Base-by-base conservation (phyloP, 1,284 basidiomycete species). In the Mycena citricolor region DNA sequence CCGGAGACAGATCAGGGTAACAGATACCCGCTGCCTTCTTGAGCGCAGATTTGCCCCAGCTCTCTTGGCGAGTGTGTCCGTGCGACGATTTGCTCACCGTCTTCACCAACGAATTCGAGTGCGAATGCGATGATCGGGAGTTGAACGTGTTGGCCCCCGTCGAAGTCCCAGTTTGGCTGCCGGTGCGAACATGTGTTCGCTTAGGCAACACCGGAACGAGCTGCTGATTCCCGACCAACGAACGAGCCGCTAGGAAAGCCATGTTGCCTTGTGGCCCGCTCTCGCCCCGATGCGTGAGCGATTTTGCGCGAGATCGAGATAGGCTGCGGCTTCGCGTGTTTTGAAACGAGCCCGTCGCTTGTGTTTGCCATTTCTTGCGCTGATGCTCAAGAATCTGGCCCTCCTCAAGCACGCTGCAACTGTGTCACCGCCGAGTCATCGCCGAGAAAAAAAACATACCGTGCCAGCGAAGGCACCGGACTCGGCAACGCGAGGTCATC, bases 381-480 rank as follows among this genome's bases (percentile, higher is more conserved):
- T 88, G 77, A 43, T 68, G 67, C 17, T 79, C 72, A 11, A 88
- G 70, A 39, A 68, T 66, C 43, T 76, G 67, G 11, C 79, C 76
- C 50, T 86, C 81, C 49, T 76, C 75, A 6, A 89, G 64, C 17
- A 87, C 84, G 55, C 86, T 88, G 42, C 13, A 23, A n/a, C n/a
- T n/a, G n/a, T n/a, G n/a, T n/a, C n/a, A 20, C 26, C 32, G 22
- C 39, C 30, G 16, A 6, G 14, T 28, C 45, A 17, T 32, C 37
- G 25, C 47, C 29, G 25, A 34, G 7, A 16, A 44, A n/a, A 12
- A 17, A 42, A 13, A 69, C 77, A 53, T 59, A 87, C 85, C 71
- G 70, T 32, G 70, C 65, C 28, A 86, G 61, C 13, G 83, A 85
- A 20, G 80, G 76, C 7, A 74, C 74, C 6, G 80, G 81, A 52